A percentile compares a stretch with the other conserved stretches of the same genome.
These are phyloP conservation scores for Komagataea norvegica DNA, from an alignment of 1,139 yeast genomes.

Conservation along the genomic window DNA sequence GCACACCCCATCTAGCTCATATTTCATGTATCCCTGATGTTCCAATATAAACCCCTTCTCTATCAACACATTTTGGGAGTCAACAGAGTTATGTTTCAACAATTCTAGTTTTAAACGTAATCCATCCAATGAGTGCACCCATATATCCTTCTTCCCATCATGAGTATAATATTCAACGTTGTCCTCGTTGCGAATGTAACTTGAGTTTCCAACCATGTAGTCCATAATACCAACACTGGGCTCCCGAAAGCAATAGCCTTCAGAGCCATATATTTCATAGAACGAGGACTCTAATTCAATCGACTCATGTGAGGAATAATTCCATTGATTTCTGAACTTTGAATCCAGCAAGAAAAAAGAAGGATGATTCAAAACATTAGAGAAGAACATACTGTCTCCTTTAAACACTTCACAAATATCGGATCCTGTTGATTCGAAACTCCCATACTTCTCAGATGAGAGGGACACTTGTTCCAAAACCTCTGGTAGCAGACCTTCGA, in stretches of 20 bases:
- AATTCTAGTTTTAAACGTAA: conserved; percentile 39
- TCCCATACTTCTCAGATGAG: conserved; percentile 1
- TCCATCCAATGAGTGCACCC: conserved; percentile 34
- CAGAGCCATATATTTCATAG: conserved; percentile 12
- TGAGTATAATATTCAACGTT: conserved; percentile 21
- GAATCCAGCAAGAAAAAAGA: conserved; percentile 17
- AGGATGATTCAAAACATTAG: conserved; percentile 10
- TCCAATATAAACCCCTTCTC: conserved; percentile 2
- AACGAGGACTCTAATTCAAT: conserved; percentile 12
- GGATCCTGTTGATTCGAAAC: background rate
- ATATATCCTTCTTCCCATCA: conserved; percentile 30
- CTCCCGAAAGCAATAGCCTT: conserved; percentile 19
- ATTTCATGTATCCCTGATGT: conserved; percentile 1
- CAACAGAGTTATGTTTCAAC: conserved; percentile 33
- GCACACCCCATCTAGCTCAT: conserved; percentile 13
- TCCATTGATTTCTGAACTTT: conserved; percentile 13
- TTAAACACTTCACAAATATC: conserved; percentile 11
- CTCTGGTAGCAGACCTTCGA: background rate
- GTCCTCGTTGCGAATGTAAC: conserved; percentile 24
- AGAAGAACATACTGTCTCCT: conserved; percentile 4
- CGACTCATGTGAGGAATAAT: background rate
- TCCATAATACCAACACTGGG: conserved; percentile 19
- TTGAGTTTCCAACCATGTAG: conserved; percentile 23
- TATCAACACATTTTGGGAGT: conserved; percentile 20
- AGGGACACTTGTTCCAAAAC: background rate